These are phyloP conservation scores for Trichoderma asperelloides DNA, from an alignment of 495 filamentous ascomycete species.

Conservation along the genomic window DNA sequence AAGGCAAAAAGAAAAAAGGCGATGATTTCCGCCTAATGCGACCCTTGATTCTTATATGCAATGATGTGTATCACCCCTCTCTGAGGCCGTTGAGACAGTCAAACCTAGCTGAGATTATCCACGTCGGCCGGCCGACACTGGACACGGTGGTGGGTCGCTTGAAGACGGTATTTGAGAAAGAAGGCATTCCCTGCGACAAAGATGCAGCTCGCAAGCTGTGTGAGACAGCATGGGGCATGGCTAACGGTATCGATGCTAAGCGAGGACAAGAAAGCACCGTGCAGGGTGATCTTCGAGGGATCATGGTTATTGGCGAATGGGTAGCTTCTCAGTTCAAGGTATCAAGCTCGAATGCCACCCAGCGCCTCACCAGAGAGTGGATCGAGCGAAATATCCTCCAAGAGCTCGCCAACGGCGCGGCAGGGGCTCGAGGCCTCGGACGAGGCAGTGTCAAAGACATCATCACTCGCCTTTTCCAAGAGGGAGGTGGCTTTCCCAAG, in stretches of 20 bases:
- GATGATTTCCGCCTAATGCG: slow-evolving; percentile 79
- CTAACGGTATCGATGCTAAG: slow-evolving; percentile 43
- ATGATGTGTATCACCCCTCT: slow-evolving; percentile 92
- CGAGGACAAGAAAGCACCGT: slow-evolving; percentile 54
- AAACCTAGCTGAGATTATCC: slow-evolving; percentile 78
- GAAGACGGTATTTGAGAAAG: slow-evolving; percentile 72
- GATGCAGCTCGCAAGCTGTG: slow-evolving; percentile 85
- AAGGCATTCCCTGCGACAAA: slow-evolving; percentile 75
- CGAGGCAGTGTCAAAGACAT: slow-evolving; percentile 74
- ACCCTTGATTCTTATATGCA: slow-evolving; percentile 89
- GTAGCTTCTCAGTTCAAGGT: slow-evolving; percentile 72
- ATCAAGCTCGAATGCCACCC: slow-evolving; percentile 23
- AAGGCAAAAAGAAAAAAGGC: slow-evolving; percentile 48
- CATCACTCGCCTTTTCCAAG: slow-evolving; percentile 74
- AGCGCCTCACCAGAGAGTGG: slow-evolving; percentile 66
- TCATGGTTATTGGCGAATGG: slow-evolving; percentile 94
- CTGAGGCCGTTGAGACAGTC: slow-evolving; percentile 76
- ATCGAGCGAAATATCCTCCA: slow-evolving; percentile 69
- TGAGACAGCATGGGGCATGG: slow-evolving; percentile 87
- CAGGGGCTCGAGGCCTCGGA: slow-evolving; percentile 66
- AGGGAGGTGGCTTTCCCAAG: slow-evolving; percentile 77
- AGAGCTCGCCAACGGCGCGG: slow-evolving; percentile 62
- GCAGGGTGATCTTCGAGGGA: slow-evolving; percentile 84
- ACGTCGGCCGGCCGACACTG: slow-evolving; percentile 78
- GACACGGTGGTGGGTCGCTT: slow-evolving; percentile 78